A percentile compares a stretch with the other conserved stretches of the same genome.
These are phyloP conservation scores for Acanthamoeba lugdunensis DNA, from an alignment of 208 protist genomes.

Conservation along the genomic window DNA sequence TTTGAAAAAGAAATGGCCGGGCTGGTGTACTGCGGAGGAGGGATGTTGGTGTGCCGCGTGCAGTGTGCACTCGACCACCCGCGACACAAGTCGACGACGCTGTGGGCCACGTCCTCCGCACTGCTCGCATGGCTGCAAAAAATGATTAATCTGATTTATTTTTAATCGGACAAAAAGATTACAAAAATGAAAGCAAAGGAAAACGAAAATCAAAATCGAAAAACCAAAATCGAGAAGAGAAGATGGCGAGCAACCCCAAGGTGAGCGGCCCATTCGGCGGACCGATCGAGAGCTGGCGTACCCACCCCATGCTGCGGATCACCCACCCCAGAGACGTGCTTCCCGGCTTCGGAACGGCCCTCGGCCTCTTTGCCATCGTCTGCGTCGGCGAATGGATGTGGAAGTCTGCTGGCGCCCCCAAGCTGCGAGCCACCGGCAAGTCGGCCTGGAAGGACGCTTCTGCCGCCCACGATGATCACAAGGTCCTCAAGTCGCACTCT, in stretches of 20 bases:
- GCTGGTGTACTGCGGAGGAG: no score
- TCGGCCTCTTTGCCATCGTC: background rate
- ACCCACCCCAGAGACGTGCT: background rate
- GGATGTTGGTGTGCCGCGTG: no score
- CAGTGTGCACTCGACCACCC: no score
- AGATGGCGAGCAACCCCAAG: background rate
- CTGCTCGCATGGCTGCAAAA: no score
- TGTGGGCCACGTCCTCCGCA: no score
- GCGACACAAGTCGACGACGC: no score
- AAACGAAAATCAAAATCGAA: background rate
- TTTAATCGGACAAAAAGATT: background rate
- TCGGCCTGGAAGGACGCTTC: background rate
- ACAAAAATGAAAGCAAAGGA: background rate
- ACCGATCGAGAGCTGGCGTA: conserved; percentile 4
- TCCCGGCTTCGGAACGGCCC: conserved; percentile 22
- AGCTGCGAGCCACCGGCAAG: conserved; percentile 7
- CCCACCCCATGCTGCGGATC: background rate
- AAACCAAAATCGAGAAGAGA: background rate
- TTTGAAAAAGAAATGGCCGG: no score
- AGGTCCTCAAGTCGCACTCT: background rate
- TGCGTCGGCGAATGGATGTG: conserved; percentile 29
- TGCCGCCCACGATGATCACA: background rate
- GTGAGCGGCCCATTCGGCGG: conserved; percentile 30
- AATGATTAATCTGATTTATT: background rate
- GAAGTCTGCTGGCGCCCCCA: conserved; percentile 19